Base-by-base conservation (phyloP, 2,329 filamentous ascomycete species). In the Cladophialophora exuberans region DNA sequence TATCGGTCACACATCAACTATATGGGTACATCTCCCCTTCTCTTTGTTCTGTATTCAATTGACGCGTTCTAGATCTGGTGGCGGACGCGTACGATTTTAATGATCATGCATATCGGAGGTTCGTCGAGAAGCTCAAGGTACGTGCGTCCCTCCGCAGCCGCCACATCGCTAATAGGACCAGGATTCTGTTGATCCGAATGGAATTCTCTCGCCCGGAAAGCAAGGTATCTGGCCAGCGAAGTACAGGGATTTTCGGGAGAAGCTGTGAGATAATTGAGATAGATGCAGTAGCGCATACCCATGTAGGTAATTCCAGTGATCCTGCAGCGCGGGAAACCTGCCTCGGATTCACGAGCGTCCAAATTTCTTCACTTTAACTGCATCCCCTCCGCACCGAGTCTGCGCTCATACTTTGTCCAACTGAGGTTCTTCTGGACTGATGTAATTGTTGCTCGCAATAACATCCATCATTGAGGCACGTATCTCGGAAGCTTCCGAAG, bases 121-220 rank as follows among this genome's bases (percentile, higher is more conserved):
- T 60, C 36, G 50, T 60, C 7, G 57, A 60, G 47, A 57, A 28
- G 31, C 25, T 60, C 20, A 60, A 60, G 56, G 56, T 59, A 22
- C 6, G 7, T 7, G 9, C 28, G 9, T 17, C 4, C 10, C 11
- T 18, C 17, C 6, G 10, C n/a, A 54, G 11, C 11, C 17, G 18
- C 28, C 11, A 17, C 6, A 13, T 28, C 18, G 10, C 30, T 47
- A 17, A 38, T 25, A 39, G 20, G 22, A 17, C 6, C 10, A 78
- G 64, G 73, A 78, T 64, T 70, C 72, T 1, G 52, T 79, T 10
- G 76, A 79, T 66, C 76, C 76, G 1, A 77, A 76, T 55, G 75
- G 75, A 0, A 78, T 79, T 48, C 57, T 79, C 43, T 73, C 74
- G 5, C 76, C 75, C 2, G 77, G 77, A 0, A 74, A 74, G 56